phyloP scores from a whole-genome alignment of 257 asterid species.

The Salvia splendens region DNA sequence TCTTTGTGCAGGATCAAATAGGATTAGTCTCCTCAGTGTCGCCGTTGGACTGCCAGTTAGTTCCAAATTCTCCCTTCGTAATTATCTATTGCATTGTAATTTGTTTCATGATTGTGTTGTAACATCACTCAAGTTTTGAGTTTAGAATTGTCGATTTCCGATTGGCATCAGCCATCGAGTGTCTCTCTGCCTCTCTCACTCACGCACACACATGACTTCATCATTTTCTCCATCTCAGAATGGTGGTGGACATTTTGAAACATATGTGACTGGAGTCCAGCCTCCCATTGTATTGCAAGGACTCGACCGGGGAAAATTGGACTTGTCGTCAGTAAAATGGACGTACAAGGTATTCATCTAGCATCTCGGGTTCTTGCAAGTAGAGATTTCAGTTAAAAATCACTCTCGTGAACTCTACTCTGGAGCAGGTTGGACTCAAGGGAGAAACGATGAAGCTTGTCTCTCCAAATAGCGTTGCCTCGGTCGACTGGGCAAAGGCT shows the following conservation, averaged over 20 bases:
- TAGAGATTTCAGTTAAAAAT: not conserved
- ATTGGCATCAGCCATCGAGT: not conserved
- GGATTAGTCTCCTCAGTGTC: slow-evolving; percentile 80
- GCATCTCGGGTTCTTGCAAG: slow-evolving; percentile 17
- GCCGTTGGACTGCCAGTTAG: slow-evolving; percentile 93
- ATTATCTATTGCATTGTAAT: not conserved
- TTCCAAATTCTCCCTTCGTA: slow-evolving; percentile 25
- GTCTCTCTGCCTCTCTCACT: not conserved
- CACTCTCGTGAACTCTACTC: slow-evolving; percentile 29
- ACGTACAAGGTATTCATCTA: slow-evolving; percentile 85
- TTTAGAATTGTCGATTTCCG: not conserved
- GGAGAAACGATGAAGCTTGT: slow-evolving; percentile 83
- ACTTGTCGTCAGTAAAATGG: slow-evolving; percentile 89
- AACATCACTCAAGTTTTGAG: not conserved
- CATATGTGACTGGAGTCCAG: slow-evolving; percentile 76
- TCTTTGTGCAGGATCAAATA: slow-evolving; percentile 71
- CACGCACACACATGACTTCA: slow-evolving; percentile 9
- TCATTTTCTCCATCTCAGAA: slow-evolving; percentile 51
- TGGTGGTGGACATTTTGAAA: slow-evolving; percentile 85
- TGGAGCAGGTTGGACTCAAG: slow-evolving; percentile 82
- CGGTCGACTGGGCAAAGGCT: slow-evolving; percentile 82
- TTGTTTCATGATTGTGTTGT: not conserved
- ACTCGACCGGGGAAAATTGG: slow-evolving; percentile 73
- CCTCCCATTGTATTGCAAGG: slow-evolving; percentile 86
- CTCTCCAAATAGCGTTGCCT: slow-evolving; percentile 61